Conservation (phyloP, 257 asterid genomes). For the Perilla frutescens region DNA sequence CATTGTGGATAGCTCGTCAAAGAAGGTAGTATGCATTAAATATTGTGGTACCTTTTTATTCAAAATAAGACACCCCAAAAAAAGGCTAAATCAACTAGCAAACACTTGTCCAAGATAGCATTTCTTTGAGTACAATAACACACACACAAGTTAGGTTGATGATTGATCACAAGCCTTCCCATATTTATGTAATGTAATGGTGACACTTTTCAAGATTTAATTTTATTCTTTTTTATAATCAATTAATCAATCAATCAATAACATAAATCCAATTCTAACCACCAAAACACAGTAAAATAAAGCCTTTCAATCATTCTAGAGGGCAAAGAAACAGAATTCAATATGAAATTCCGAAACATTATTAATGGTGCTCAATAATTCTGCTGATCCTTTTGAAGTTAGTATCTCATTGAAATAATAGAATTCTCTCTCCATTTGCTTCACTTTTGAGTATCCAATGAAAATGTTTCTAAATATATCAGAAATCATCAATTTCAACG, state of each 20-base stretch:
- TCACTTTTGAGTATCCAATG: no score
- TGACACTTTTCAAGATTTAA: slow-evolving; percentile 24
- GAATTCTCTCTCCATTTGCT: no score
- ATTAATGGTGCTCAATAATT: background rate
- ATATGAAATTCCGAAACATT: background rate
- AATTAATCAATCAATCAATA: slow-evolving; percentile 13
- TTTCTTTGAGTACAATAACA: no score
- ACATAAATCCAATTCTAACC: background rate
- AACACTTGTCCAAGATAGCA: no score
- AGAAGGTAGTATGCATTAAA: no score
- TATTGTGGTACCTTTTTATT: no score
- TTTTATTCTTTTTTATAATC: background rate
- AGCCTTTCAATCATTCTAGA: background rate
- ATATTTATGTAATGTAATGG: background rate
- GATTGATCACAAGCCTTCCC: slow-evolving; percentile 11
- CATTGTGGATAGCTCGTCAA: no score
- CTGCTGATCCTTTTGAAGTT: background rate
- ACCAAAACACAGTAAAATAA: background rate
- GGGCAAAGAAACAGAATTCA: background rate
- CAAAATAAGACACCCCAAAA: no score
- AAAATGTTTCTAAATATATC: background rate
- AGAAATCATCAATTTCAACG: slow-evolving; percentile 3
- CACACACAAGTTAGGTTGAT: slow-evolving; percentile 5
- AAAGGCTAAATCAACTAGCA: no score
- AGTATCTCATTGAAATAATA: no score